Evolutionary conservation across 1,139 yeast species (phyloP), one percentile per base, ranked within the genome.

Genomic region (Pneumocystis carinii): DNA sequence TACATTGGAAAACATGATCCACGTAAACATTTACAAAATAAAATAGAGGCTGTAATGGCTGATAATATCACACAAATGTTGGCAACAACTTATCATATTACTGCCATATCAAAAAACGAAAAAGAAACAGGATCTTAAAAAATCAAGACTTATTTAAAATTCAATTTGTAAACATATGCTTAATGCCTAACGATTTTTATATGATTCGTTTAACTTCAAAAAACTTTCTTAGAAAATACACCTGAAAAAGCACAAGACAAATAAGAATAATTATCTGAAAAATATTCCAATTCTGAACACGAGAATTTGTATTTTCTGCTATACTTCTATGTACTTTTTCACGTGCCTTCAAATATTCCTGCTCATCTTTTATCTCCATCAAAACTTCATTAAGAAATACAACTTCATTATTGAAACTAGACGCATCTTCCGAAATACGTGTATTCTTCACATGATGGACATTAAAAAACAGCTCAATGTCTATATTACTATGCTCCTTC

Each of bases 1-100:
- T 94, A 90, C 72, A 97, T 94, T 39, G 99, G 99, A 70, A 90
- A 90, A 73, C 97, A 92, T 75, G 98, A 94, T 75, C 99, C 98
- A 61, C 94, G 94, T 83, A 92, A 92, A 77, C 99, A 94, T 77
- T 79, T 94, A 71, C 82, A 87, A 61, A 97, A 89, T 68, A 87
- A 95, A 1, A 95, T 96, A 15, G 95, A 88, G 68, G 78, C 79
- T 67, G 79, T 90, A 64, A 83, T 94, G 71, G 98, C 92, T 74
- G 95, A 89, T 63, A 94, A 92, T 72, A 85, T 92, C 63, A 89
- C 89, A 15, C 83, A 95, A 56, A 81, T 92, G 69, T 79, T 90
- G 24, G 55, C 55, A 24, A 24, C 55, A 24, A 48, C 55, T 24
- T 48, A 48, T 48, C 55, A 48, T 8, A 24, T 48, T 48, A 48